Evolutionary conservation across 2,329 filamentous ascomycete genomes (phyloP), one percentile per base, ranked within the genome.

Genomic region (Fusarium begoniae): DNA sequence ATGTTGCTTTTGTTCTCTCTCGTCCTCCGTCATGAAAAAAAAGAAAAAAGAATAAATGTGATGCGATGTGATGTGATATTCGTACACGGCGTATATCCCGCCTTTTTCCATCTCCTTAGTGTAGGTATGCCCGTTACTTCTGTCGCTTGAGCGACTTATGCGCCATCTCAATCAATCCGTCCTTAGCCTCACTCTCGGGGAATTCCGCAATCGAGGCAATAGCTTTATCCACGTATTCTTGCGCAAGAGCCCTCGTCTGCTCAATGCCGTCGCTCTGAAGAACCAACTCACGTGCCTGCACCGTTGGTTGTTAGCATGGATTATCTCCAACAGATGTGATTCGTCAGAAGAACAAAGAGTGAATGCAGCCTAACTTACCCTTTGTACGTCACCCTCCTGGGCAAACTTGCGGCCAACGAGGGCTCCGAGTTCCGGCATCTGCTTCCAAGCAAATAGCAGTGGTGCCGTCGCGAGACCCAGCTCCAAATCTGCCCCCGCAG

Each of bases 181-280:
- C 90, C 85, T 98, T 98, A 66, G 96, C 96, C 74, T 98, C 96
- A 81, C 95, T 96, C n/a, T 95, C 92, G 12, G 96, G 96, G 83
- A 99, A 98, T 51, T 86, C 85, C 73, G 89, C 88, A 78, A 99
- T 93, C n/a, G 95, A 94, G 10, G 90, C 88, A 69, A 97, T 93
- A 35, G 96, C 96, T 80, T 94, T 94, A 80, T 96, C 92, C 44
- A 93, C 92, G 82, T 98, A 99, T 78, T 97, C 93, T 81, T 97
- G 92, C 3, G 96, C 96, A 37, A 99, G 87, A 13, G 92, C 94
- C 76, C 95, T 90, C 3, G 96, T 99, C 83, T 98, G 94, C 82
- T 98, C 93, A 53, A 99, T 91, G 24, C 96, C 96, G 77, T 96
- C 90, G 81, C 94, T 97, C 76, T 91, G 86, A 37, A 93, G 87